Evolutionary conservation across 129 eudicot genomes (phyloP).

Genomic region (Kitagawia praeruptora): DNA sequence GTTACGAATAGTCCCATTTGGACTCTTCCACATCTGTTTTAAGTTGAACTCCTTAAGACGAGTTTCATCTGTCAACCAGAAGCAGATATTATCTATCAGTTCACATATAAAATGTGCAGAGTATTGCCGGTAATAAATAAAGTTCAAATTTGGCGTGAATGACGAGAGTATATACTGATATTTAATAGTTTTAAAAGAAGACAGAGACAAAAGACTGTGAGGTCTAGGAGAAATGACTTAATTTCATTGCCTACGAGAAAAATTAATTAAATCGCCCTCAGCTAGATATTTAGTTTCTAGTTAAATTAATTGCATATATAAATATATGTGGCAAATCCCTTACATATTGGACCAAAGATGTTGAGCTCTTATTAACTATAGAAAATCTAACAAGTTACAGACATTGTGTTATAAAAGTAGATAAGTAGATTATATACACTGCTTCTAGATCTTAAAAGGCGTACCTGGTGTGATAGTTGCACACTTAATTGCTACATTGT

Average conservation of each 20-base stretch:
- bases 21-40: constrained; percentile 85
- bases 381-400: constrained; percentile 7
- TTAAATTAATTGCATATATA: too few relatives aligned
- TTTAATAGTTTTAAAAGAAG: not conserved
- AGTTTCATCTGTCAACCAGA: constrained; percentile 31
- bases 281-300: not conserved
- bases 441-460: constrained; percentile 10
- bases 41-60: constrained; percentile 61
- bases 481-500: constrained; percentile 95
- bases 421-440: not conserved
- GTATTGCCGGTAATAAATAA: not conserved
- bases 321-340: not conserved
- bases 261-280: not conserved
- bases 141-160: not conserved
- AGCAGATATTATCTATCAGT: not conserved
- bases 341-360: not conserved
- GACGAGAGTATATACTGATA: not conserved
- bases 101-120: not conserved
- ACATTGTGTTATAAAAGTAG: not conserved
- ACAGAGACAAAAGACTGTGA: not conserved
- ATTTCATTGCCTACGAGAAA: not conserved
- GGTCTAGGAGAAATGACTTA: not conserved
- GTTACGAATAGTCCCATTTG: constrained; percentile 87
- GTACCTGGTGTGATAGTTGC: constrained; percentile 97
- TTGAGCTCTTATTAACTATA: not conserved